Conservation (phyloP, 257 asterid genomes). For the Solanum chiquidenum region DNA sequence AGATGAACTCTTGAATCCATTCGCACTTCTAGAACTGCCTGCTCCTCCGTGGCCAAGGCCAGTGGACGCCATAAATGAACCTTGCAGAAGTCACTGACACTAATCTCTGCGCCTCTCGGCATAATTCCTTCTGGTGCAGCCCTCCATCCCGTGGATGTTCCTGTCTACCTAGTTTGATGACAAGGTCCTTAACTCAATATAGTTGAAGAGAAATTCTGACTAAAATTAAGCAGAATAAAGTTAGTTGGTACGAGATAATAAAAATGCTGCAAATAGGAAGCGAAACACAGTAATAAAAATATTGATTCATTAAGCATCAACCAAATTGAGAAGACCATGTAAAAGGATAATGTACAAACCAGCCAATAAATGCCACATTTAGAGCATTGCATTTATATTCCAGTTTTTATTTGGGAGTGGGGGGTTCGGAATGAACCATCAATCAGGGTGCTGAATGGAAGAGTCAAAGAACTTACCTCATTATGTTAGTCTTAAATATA, state of each 20-base stretch:
- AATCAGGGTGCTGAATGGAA: background rate
- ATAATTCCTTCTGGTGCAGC: constrained; percentile 11
- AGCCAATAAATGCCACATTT: background rate
- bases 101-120: constrained; percentile 6
- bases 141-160: constrained; percentile 28
- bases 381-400: background rate
- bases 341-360: background rate
- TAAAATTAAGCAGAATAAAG: background rate
- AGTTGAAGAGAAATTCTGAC: background rate
- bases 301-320: background rate
- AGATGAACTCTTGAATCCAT: constrained; percentile 63
- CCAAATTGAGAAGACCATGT: background rate
- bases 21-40: constrained; percentile 36
- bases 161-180: constrained; percentile 26
- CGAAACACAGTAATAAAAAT: background rate
- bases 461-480: background rate
- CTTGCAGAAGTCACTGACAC: background rate
- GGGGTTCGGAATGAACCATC: background rate
- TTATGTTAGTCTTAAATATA: background rate
- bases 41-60: constrained; percentile 39
- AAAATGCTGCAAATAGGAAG: background rate
- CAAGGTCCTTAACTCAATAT: constrained; percentile 3
- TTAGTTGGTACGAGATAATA: background rate
- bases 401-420: background rate
- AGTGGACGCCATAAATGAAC: constrained; percentile 25